Percentiles rank a stretch among this genome's conserved stretches.
phyloP scores from a whole-genome alignment of 495 filamentous ascomycete species.

The Aspergillus asperescens region DNA sequence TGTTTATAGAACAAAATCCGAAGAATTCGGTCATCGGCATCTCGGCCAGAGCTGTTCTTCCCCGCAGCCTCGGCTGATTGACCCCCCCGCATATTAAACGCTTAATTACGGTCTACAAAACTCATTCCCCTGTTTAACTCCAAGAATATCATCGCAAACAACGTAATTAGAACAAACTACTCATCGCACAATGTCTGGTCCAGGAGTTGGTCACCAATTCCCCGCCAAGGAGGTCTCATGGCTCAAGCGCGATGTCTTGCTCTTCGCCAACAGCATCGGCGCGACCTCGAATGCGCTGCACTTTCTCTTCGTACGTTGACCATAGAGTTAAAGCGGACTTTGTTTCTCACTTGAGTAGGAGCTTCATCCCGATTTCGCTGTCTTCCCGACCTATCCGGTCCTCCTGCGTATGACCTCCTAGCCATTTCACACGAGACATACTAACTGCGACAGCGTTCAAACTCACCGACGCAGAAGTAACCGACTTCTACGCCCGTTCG shows the following conservation, averaged over 20 bases:
- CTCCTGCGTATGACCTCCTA: conserved; percentile 58
- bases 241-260: conserved; percentile 78
- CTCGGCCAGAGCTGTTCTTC: neutral
- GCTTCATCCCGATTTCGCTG: conserved; percentile 72
- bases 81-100: neutral
- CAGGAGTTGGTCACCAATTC: conserved; percentile 76
- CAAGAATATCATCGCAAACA: too few relatives aligned
- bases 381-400: conserved; percentile 83
- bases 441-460: conserved; percentile 61
- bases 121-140: too few relatives aligned
- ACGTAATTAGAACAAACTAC: neutral
- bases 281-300: conserved; percentile 80
- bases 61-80: neutral
- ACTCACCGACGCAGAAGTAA: conserved; percentile 66
- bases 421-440: neutral
- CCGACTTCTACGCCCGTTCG: conserved; percentile 73
- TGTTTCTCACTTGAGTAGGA: conserved; percentile 46
- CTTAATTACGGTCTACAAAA: too few relatives aligned
- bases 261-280: conserved; percentile 86
- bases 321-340: neutral
- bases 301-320: conserved; percentile 66
- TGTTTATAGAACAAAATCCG: too few relatives aligned
- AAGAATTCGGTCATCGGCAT: neutral
- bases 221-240: conserved; percentile 66
- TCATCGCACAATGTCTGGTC: conserved; percentile 39